Evolutionary conservation across 805 yeast genomes (phyloP), one percentile per base, ranked within the genome.

Genomic region (Candida yuanshanica): DNA sequence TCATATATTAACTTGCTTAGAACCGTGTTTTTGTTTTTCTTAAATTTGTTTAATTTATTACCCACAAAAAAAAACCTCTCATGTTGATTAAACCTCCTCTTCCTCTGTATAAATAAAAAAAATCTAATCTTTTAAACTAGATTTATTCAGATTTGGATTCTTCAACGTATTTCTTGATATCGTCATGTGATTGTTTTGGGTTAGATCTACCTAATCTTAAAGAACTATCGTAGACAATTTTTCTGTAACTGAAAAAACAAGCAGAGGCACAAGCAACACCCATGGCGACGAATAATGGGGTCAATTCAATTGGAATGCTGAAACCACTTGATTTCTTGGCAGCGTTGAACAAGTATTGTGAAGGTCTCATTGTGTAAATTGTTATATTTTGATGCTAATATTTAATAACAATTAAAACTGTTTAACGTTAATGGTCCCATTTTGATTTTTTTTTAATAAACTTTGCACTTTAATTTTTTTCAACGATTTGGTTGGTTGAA

Each of bases 281-380:
- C 67, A 76, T 69, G 31, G 79, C 80, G 26, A 72, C 63, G 53
- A 74, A 74, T 49, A 77, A 65, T 56, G 82, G 82, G 44, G 77
- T 72, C 53, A 77, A 60, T 63, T 77, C 82, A 41, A 75, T 71
- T 54, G 81, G 81, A 41, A 75, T 51, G 33, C 55, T 53, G 33
- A 54, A 37, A 43, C 64, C 64, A 41, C 62, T 48, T 22, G 59
- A 44, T 53, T 67, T 67, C 51, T 66, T 68, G 34, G 46, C 70
- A 57, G 74, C 70, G 59, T 67, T 65, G 54, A 71, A 63, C 47
- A 67, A 56, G 44, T 65, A 58, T 60, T 63, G 67, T 47, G 77
- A 59, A 39, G 77, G 65, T 73, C 79, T 74, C 77, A 74, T 73
- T 49, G 27, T 51, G 44, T n/a, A 23, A 33, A 27, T n/a, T 21